Base-by-base conservation (phyloP, 768 basidiomycete genomes). In the Daedaleopsis sinensis region DNA sequence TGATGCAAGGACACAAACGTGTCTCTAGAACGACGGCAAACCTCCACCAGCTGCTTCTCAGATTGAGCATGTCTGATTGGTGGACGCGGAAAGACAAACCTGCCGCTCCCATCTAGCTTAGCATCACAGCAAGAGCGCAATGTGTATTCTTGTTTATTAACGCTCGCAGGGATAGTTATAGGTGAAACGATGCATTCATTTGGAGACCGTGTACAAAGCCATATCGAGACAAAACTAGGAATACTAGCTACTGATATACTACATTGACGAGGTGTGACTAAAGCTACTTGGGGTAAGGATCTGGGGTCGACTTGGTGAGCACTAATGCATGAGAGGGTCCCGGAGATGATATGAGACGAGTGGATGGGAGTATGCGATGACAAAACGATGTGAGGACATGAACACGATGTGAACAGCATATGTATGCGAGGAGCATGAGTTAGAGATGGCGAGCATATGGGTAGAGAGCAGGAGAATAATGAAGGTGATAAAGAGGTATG, bases 41-140 rank as follows among this genome's bases (percentile, higher is more conserved):
- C 21, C 70, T 89, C 56, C 77, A 81, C 58, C 80, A 88, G 66
- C 73, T 89, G 11, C 73, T 88, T 19, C 70, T 83, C 18, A 78
- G 80, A 37, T 68, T 88, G 38, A 84, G 84, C 65, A 72, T 84
- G 35, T 79, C 77, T 4, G 80, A 84, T 8, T 89, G 86, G 86
- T 89, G 88, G 88, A 70, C 63, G 21, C 55, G 55, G 36, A 36
- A 32, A 24, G 19, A 37, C 2, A 9, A 39, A 7, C n/a, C 55
- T 5, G 9, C 16, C 46, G 46, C 12, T 19, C 7, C 16, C 19
- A 42, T 3, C 3, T 42, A 18, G 39, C 3, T 18, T 42, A 13
- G 11, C 39, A 42, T 15, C 15, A 38, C 37, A 38, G 37, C 37
- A 38, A 38, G 7, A n/a, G n/a, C n/a, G n/a, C n/a, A n/a, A n/a